Evolutionary conservation across 345 rosid genomes (phyloP), one percentile per base, ranked within the genome.

Genomic region (Salix caprea): DNA sequence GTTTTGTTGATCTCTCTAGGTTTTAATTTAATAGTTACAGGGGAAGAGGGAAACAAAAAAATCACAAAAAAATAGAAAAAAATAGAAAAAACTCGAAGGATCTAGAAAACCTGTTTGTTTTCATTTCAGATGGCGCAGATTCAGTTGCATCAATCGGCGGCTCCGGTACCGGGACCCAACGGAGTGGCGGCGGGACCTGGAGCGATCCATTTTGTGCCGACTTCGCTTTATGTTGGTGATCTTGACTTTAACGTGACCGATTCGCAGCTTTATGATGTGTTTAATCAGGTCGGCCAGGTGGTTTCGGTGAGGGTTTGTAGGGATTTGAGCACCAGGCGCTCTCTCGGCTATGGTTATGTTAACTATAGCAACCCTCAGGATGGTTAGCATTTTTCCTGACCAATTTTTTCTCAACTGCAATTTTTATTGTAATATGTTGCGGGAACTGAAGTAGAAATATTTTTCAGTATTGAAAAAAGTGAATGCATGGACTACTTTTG

Each of bases 341-440:
- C 84, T 3, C 78, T 82, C 2, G 81, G 84, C 36, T 82, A 82
- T 44, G 84, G 75, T 37, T 81, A 81, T 30, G 81, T 81, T 6
- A 81, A 81, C 69, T 81, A 69, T 14, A 77, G 37, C 84, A 78
- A 50, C 36, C 64, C 75, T 24, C 81, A 74, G 40, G 84, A 81
- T 42, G 84, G 84, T 81, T 54, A 64, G 84, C 39, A 4, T 71
- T 52, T 30, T 42, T 12, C 26, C 58, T 34, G 30, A 7, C n/a
- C 34, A 14, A 12, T 24, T 26, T 67, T 19, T 23, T 18, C 28
- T 64, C 18, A 32, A 62, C 5, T 62, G 23, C 6, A 18, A 21
- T 44, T n/a, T 32, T 42, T 64, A 15, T 23, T 7, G 12, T 18
- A 19, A 62, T 24, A 46, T 13, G 16, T 44, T 3, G 14, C 16